phyloP scores from a whole-genome alignment of 2,329 filamentous ascomycete genomes.

The Byssoonygena ceratinophila region DNA sequence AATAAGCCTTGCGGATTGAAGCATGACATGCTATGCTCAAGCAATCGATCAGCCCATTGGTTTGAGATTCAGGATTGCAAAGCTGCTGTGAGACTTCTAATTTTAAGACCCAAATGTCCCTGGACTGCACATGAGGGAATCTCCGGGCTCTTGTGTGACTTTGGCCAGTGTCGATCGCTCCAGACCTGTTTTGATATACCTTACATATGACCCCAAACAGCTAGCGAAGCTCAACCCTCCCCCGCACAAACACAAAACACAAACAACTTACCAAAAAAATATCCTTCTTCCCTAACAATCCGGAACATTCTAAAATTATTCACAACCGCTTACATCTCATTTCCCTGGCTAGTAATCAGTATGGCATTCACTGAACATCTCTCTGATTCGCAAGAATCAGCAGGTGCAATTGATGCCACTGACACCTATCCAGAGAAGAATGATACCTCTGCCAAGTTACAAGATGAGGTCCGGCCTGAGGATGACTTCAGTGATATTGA shows the following conservation, averaged over 20 bases:
- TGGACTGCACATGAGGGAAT: background rate
- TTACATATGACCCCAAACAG: background rate
- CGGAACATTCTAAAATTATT: background rate
- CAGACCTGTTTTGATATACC: background rate
- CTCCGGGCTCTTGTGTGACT: background rate
- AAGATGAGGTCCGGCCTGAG: constrained; percentile 1
- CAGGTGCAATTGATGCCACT: background rate
- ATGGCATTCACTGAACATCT: background rate
- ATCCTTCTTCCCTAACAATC: background rate
- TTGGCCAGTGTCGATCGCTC: background rate
- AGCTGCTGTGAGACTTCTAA: background rate
- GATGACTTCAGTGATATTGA: constrained; percentile 29
- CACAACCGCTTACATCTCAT: background rate
- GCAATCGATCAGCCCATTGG: background rate
- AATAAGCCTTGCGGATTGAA: too few relatives aligned
- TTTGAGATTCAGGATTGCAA: too few relatives aligned
- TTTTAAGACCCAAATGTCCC: background rate
- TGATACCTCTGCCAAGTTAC: background rate
- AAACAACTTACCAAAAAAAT: background rate
- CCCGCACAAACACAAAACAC: background rate
- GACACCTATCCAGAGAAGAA: background rate
- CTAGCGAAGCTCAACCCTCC: background rate
- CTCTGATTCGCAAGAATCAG: background rate
- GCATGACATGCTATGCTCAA: background rate
- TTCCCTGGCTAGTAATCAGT: background rate